phyloP scores from a whole-genome alignment of 2,329 filamentous ascomycete species.

The Claviceps sp. region DNA sequence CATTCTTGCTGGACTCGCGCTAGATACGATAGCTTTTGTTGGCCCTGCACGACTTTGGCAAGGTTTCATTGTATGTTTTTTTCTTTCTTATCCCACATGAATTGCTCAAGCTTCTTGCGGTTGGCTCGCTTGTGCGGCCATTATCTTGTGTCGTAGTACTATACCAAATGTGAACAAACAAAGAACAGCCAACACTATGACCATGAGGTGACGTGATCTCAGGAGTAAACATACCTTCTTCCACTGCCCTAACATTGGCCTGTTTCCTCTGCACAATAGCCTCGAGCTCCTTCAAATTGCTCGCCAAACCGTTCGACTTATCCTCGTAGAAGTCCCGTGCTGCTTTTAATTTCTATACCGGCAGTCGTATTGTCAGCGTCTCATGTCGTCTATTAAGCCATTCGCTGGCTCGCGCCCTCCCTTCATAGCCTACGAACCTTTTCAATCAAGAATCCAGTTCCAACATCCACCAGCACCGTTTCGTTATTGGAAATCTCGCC shows the following conservation, averaged over 20 bases:
- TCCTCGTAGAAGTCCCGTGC: constrained; percentile 43
- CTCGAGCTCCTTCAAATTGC: constrained; percentile 43
- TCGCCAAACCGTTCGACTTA: constrained; percentile 39
- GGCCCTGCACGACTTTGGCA: not conserved
- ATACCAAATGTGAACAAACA: not conserved
- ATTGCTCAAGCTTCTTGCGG: not conserved
- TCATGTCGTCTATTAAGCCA: not conserved
- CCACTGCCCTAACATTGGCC: constrained; percentile 70
- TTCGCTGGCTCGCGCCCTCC: too few relatives aligned
- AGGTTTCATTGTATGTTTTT: not conserved
- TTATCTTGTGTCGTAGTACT: constrained; percentile 25
- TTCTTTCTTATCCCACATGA: not conserved
- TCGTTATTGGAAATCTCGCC: constrained; percentile 63
- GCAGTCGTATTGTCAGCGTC: constrained; percentile 3
- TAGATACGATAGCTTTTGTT: not conserved
- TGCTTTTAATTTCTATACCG: constrained; percentile 34
- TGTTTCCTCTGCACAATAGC: constrained; percentile 56
- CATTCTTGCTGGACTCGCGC: not conserved
- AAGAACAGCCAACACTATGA: not conserved
- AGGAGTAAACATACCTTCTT: constrained; percentile 53
- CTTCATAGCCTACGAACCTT: constrained; percentile 43
- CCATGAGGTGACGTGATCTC: not conserved
- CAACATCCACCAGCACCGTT: constrained; percentile 79
- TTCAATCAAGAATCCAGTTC: constrained; percentile 88
- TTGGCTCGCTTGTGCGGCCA: not conserved